Conservation (phyloP, 768 basidiomycete genomes). For the Pleurotus eryngii region DNA sequence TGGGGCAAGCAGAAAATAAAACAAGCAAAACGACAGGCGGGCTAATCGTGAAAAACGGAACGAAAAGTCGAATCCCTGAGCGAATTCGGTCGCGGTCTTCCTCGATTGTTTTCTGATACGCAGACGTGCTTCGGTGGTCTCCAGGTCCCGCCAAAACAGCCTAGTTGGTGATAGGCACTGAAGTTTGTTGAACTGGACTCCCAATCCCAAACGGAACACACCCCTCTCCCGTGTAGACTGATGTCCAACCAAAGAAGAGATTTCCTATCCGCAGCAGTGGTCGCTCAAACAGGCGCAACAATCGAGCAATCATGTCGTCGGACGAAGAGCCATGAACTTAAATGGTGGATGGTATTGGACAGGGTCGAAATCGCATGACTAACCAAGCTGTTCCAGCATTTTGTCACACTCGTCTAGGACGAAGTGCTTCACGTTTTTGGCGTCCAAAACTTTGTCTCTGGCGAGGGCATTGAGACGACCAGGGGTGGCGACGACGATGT, state of each 20-base stretch:
- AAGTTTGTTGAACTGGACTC: background rate
- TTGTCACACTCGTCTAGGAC: constrained; percentile 99
- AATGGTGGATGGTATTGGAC: constrained; percentile 40
- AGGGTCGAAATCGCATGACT: constrained; percentile 83
- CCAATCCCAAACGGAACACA: constrained; percentile 31
- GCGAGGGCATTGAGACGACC: constrained; percentile 95
- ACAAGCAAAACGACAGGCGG: constrained; percentile 39
- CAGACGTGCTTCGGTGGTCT: constrained; percentile 23
- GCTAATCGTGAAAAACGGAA: constrained; percentile 25
- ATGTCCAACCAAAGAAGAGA: constrained; percentile 33
- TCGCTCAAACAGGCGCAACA: constrained; percentile 27
- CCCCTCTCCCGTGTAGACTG: constrained; percentile 35
- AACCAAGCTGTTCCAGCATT: constrained; percentile 99
- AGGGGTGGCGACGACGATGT: constrained; percentile 98
- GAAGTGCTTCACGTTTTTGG: constrained; percentile 97
- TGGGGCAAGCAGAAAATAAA: constrained; percentile 50
- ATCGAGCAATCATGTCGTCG: constrained; percentile 36
- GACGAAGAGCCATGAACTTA: constrained; percentile 43
- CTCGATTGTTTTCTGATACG: constrained; percentile 30
- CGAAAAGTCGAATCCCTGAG: constrained; percentile 18
- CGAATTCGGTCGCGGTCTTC: constrained; percentile 26
- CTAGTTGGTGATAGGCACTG: constrained; percentile 9
- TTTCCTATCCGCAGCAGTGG: constrained; percentile 8
- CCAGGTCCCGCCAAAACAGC: constrained; percentile 14
- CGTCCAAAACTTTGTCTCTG: constrained; percentile 93